These are phyloP conservation scores for Trichoderma breve DNA, from an alignment of 2,329 filamentous ascomycete genomes.

Conservation along the genomic window DNA sequence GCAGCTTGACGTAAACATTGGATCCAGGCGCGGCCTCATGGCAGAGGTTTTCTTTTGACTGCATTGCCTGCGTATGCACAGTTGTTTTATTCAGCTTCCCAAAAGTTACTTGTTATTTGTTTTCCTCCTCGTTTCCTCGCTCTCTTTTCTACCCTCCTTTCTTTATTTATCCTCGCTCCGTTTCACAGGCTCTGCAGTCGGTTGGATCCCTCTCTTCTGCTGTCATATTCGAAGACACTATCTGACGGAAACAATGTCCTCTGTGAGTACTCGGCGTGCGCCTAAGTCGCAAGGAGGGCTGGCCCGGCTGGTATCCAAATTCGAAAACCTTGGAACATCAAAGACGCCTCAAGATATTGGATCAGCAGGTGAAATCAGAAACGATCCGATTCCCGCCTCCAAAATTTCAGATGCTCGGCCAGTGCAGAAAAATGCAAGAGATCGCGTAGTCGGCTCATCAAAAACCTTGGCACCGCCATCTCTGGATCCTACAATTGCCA, in stretches of 20 bases:
- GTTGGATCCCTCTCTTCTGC: background rate
- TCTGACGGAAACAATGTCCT: background rate
- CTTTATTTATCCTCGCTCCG: background rate
- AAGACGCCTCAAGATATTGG: background rate
- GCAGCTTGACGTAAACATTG: background rate
- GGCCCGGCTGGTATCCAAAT: constrained; percentile 37
- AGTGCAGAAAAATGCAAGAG: background rate
- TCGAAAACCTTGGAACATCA: constrained; percentile 33
- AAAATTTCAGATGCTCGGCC: background rate
- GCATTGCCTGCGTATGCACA: background rate
- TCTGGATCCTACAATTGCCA: background rate
- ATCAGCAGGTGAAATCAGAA: background rate
- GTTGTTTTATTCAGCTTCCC: background rate
- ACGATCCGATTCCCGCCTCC: background rate
- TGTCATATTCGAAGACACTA: background rate
- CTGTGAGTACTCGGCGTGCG: background rate
- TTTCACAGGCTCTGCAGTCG: background rate
- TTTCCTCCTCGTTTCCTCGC: background rate
- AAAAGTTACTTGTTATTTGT: background rate
- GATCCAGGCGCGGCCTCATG: background rate
- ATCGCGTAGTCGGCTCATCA: too few relatives aligned
- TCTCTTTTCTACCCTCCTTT: background rate
- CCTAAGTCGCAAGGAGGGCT: constrained; percentile 24
- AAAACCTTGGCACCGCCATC: background rate
- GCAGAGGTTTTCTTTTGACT: background rate